Percentiles rank a stretch among this genome's conserved stretches.
These are phyloP conservation scores for Penicillium cosmopolitanum DNA, from an alignment of 495 filamentous ascomycete species.

Conservation along the genomic window DNA sequence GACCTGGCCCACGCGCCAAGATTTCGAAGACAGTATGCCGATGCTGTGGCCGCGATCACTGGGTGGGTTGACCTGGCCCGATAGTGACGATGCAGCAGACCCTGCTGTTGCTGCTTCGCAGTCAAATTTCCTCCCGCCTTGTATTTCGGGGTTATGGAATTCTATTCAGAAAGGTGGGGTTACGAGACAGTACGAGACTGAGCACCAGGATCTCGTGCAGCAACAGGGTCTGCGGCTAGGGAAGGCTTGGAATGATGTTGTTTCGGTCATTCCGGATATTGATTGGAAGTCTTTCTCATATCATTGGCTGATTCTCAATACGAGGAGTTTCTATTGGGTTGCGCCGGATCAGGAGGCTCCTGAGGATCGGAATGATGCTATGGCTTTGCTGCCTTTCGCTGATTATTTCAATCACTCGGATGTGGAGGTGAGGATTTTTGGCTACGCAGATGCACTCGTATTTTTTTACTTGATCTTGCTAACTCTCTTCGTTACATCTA, in stretches of 20 bases:
- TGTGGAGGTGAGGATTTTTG: slow-evolving; percentile 39
- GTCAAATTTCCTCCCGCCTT: slow-evolving; percentile 40
- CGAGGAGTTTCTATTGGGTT: slow-evolving; percentile 79
- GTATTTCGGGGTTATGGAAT: slow-evolving; percentile 44
- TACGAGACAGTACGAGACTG: slow-evolving; percentile 35
- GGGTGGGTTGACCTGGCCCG: slow-evolving; percentile 31
- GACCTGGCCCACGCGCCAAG: slow-evolving; percentile 64
- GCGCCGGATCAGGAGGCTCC: slow-evolving; percentile 54
- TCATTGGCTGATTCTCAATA: slow-evolving; percentile 82
- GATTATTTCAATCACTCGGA: slow-evolving; percentile 87
- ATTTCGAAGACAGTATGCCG: slow-evolving; percentile 67
- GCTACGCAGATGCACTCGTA: background rate
- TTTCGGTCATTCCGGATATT: slow-evolving; percentile 54
- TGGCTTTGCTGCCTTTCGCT: slow-evolving; percentile 82
- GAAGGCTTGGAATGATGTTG: slow-evolving; percentile 62
- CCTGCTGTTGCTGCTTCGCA: background rate
- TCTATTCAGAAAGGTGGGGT: slow-evolving; percentile 24
- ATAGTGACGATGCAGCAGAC: slow-evolving; percentile 2
- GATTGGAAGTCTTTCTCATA: slow-evolving; percentile 62
- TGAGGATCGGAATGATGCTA: slow-evolving; percentile 64
- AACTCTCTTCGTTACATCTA: slow-evolving; percentile 16
- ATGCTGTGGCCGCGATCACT: slow-evolving; percentile 62
- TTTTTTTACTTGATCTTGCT: too few species aligned
- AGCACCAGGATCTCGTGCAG: slow-evolving; percentile 56
- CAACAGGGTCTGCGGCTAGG: slow-evolving; percentile 65